A percentile compares a stretch with the other conserved stretches of the same genome.
Evolutionary conservation across 2,329 filamentous ascomycete species (phyloP).

Genomic region (Zymoseptoria passerinii): DNA sequence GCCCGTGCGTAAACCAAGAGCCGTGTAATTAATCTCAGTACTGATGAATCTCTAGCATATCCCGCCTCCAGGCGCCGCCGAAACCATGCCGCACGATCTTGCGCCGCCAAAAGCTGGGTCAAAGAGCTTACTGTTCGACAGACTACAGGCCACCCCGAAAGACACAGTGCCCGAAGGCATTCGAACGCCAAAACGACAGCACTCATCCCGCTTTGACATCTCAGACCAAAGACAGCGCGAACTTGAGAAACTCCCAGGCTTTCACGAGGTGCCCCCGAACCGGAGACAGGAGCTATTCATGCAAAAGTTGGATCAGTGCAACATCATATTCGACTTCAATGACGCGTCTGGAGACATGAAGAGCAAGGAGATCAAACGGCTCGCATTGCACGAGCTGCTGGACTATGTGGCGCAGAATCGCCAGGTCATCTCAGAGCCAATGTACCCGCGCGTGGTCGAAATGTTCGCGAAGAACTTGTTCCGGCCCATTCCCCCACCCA

Average conservation of each 20-base stretch:
- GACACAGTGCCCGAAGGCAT: conserved; percentile 85
- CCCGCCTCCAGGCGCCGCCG: conserved; percentile 82
- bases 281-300: conserved; percentile 95
- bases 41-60: conserved; percentile 56
- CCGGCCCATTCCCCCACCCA: conserved; percentile 88
- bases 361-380: conserved; percentile 96
- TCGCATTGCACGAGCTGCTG: conserved; percentile 89
- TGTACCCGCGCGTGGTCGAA: conserved; percentile 96
- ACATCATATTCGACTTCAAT: conserved; percentile 99
- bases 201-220: conserved; percentile 95
- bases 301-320: conserved; percentile 99
- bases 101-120: conserved; percentile 84
- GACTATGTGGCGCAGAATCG: conserved; percentile 98
- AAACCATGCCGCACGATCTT: conserved; percentile 97
- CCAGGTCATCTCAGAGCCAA: conserved; percentile 95
- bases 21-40: conserved; percentile 6
- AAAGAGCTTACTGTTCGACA: conserved; percentile 82
- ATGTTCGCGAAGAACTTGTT: conserved; percentile 99
- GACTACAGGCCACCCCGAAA: conserved; percentile 86
- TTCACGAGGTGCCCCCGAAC: conserved; percentile 94
- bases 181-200: conserved; percentile 89
- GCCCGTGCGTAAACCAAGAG: conserved; percentile 54
- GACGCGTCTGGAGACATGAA: conserved; percentile 98
- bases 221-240: conserved; percentile 83
- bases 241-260: conserved; percentile 92